These are phyloP conservation scores for Penicillium sp. DNA, from an alignment of 2,329 filamentous ascomycete genomes.

Conservation along the genomic window DNA sequence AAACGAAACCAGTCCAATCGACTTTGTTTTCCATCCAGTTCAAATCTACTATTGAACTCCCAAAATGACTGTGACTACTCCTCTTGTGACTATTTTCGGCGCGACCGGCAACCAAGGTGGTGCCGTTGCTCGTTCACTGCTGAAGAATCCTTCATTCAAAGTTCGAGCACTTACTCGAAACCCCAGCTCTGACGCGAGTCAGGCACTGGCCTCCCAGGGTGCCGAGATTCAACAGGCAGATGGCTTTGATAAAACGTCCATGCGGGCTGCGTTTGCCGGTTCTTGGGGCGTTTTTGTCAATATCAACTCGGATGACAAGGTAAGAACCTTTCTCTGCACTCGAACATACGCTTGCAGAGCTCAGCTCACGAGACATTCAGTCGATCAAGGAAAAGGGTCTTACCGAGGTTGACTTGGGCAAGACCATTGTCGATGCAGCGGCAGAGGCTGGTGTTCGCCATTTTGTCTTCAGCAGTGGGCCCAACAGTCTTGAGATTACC, in stretches of 20 bases:
- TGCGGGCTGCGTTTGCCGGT: slow-evolving; percentile 21
- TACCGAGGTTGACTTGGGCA: too few relatives aligned
- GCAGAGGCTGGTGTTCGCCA: too few relatives aligned
- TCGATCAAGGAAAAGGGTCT: too few relatives aligned
- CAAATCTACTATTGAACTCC: too few relatives aligned
- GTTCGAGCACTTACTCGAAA: slow-evolving; percentile 30
- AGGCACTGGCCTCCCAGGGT: slow-evolving; percentile 19
- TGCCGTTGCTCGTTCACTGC: slow-evolving; percentile 27
- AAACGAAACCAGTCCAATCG: too few relatives aligned
- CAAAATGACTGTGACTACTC: background rate
- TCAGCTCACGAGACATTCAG: too few relatives aligned
- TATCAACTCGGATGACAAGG: slow-evolving; percentile 25
- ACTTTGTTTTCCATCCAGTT: too few relatives aligned
- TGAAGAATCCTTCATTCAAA: slow-evolving; percentile 23
- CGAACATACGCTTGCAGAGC: too few relatives aligned
- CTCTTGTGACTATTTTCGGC: slow-evolving; percentile 10
- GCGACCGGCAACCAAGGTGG: slow-evolving; percentile 28
- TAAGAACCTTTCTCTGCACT: background rate
- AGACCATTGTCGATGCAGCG: too few relatives aligned
- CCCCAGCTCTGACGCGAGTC: slow-evolving; percentile 19
- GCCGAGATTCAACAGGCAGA: slow-evolving; percentile 25
- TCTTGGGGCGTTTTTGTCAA: slow-evolving; percentile 26
- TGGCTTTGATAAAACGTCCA: slow-evolving; percentile 16
- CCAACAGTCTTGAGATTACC: too few relatives aligned
- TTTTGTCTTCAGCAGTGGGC: too few relatives aligned